Base-by-base conservation (phyloP, 2,329 filamentous ascomycete species). In the Colletotrichum magnum region DNA sequence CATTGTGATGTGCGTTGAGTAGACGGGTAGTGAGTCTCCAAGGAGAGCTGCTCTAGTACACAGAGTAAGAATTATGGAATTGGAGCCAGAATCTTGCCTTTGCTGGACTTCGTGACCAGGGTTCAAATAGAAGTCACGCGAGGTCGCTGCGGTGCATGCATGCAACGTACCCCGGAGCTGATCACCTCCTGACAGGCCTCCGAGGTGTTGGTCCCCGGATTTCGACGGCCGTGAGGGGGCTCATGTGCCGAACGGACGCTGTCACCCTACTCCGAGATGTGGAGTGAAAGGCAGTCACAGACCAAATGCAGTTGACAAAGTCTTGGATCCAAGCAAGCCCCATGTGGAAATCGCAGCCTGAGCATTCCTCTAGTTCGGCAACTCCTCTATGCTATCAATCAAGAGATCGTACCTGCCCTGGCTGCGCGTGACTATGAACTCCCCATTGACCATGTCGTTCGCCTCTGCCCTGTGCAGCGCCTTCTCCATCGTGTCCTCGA, bases 381-480 rank as follows among this genome's bases (percentile, higher is more conserved):
- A 16, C 21, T 75, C 70, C 47, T 78, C 74, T 43, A 76, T 51
- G 26, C 75, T 77, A 13, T 76, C 72, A 15, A 77, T 72, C 58
- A 76, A 45, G 13, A 77, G 24, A 60, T 77, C 74, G 47, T 75
- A 75, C 6, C 75, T 73, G 6, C 74, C 73, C 32, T 63, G 56
- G 24, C 76, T 77, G 28, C 72, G 73, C 24, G 62, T 61, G 13
- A 13, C 53, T 24, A 68, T 47, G 21, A 58, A 58, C 5, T 75
- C 72, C 15, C 75, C 76, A 18, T 79, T 79, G 12, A 74, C 72
- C 28, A 78, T 71, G 59, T 78, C 77, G 45, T 79, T 78, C 0
- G 74, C 74, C 36, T 77, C 72, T 1, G 74, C 74, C 6, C 77
- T 72, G 3, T 52, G 39, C 1, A 72, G 4, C 10, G 77, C 74